Evolutionary conservation across 768 basidiomycete genomes (phyloP), one percentile per base, ranked within the genome.

Genomic region (Lactarius sanguifluus): DNA sequence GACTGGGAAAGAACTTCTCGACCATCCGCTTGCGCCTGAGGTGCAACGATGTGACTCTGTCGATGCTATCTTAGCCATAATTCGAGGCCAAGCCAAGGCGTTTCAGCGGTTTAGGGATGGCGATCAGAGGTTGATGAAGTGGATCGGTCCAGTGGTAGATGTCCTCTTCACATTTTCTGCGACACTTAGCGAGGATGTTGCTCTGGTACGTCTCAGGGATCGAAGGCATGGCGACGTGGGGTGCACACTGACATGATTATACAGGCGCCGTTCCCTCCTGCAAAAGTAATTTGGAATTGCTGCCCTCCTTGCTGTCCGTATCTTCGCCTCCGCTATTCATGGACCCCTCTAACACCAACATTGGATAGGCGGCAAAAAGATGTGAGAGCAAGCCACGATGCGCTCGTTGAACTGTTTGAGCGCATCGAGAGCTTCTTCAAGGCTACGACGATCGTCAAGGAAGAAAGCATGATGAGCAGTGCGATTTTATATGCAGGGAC

Each of bases 41-140:
- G 7, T 66, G 0, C 43, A 47, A 23, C 28, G 16, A 8, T 66
- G 65, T 28, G 30, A 66, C 20, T 61, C 65, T 4, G 13, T 54
- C 34, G 18, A 23, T 12, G 60, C 36, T 9, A 50, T 65, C 6
- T 13, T 50, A 5, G 43, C 41, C 10, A 20, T 65, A 1, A 41
- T 65, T 57, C 54, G 47, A 36, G 60, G n/a, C 5, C 54, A 38
- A 6, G 23, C 61, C 6, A 20, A 57, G 5, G 16, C 28, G n/a
- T n/a, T n/a, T n/a, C n/a, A n/a, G n/a, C n/a, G n/a, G n/a, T n/a
- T n/a, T n/a, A n/a, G n/a, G n/a, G n/a, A n/a, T n/a, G n/a, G n/a
- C n/a, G n/a, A n/a, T n/a, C n/a, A n/a, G n/a, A n/a, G n/a, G n/a
- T n/a, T n/a, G n/a, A n/a, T n/a, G n/a, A n/a, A n/a, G n/a, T n/a